phyloP scores from a whole-genome alignment of 129 eudicot genomes.

The Apium graveolens region DNA sequence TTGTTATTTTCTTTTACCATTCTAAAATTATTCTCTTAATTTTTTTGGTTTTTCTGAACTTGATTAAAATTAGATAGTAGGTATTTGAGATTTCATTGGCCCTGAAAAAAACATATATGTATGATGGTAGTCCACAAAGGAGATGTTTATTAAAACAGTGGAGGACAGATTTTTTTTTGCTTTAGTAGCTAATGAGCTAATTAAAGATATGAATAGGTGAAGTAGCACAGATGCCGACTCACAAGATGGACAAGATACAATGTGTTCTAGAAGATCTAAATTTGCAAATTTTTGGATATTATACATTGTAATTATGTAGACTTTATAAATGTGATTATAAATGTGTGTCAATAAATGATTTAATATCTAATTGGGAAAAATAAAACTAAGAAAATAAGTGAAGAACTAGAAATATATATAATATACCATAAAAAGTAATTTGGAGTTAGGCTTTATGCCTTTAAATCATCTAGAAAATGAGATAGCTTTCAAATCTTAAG shows the following conservation, averaged over 20 bases:
- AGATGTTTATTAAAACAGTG: too few relatives aligned
- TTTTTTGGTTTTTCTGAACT: too few relatives aligned
- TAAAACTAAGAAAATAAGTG: too few relatives aligned
- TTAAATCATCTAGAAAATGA: neutral
- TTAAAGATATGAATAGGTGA: neutral
- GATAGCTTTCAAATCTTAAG: neutral
- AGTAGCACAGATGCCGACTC: neutral
- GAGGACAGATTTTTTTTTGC: neutral
- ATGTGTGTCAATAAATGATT: neutral
- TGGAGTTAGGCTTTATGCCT: neutral
- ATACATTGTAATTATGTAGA: neutral
- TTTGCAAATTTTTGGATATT: too few relatives aligned
- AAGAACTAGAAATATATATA: neutral
- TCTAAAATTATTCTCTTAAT: too few relatives aligned
- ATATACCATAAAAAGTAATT: neutral
- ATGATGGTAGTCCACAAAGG: neutral
- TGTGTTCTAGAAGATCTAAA: neutral
- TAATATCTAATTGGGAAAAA: too few relatives aligned
- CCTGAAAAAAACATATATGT: too few relatives aligned
- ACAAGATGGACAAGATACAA: too few relatives aligned
- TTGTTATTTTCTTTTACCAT: too few relatives aligned
- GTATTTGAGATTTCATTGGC: too few relatives aligned
- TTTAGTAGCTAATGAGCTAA: neutral
- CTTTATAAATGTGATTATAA: neutral
- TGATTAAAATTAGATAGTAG: too few relatives aligned